Conservation (phyloP, 2,329 filamentous ascomycete genomes). For the Alternaria ethzedia region DNA sequence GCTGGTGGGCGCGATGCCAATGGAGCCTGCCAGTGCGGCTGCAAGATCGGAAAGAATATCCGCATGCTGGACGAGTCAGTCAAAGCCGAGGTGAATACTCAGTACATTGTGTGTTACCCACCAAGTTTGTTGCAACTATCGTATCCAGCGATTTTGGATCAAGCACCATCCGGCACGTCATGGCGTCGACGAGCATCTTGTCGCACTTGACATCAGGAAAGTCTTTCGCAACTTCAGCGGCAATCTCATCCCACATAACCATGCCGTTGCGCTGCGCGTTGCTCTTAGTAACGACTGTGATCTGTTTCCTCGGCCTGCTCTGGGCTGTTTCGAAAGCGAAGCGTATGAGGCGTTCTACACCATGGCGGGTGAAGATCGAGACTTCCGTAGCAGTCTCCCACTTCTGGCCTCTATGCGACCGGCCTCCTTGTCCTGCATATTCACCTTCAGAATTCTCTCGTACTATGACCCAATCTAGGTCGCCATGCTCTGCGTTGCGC, state of each 20-base stretch:
- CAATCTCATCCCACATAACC: constrained; percentile 72
- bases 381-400: constrained; percentile 70
- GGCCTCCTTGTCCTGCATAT: constrained; percentile 69
- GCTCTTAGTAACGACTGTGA: constrained; percentile 70
- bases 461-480: constrained; percentile 71
- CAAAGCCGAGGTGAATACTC: background rate
- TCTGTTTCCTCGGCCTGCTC: constrained; percentile 61
- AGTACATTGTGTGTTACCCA: constrained; percentile 8
- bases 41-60: constrained; percentile 76
- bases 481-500: constrained; percentile 59
- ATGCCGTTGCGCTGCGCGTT: constrained; percentile 71
- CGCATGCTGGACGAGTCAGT: constrained; percentile 49
- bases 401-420: constrained; percentile 63
- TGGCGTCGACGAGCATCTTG: constrained; percentile 72
- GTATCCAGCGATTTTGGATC: constrained; percentile 67
- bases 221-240: constrained; percentile 60
- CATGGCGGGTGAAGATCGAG: constrained; percentile 67
- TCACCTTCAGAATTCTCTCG: constrained; percentile 72
- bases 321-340: constrained; percentile 69
- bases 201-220: constrained; percentile 67
- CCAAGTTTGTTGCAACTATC: constrained; percentile 67
- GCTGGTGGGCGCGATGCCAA: constrained; percentile 74
- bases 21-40: constrained; percentile 71
- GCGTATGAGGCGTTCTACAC: constrained; percentile 65
- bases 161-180: constrained; percentile 69